phyloP scores from a whole-genome alignment of 2,329 filamentous ascomycete species.

The Beauveria sp. region DNA sequence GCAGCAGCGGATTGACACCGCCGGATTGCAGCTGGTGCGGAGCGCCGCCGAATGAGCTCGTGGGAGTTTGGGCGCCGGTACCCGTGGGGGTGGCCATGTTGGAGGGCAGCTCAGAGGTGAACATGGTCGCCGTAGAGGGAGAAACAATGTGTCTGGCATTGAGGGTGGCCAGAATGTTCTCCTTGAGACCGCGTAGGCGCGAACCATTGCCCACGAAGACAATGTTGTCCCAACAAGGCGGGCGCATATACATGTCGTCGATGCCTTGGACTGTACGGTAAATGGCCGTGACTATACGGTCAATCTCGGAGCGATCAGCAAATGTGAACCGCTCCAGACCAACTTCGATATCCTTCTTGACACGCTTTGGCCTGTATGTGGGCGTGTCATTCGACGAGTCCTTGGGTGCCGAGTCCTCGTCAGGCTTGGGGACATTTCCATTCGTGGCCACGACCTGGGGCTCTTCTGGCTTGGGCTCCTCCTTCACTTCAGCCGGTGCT shows the following conservation, averaged over 20 bases:
- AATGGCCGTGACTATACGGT: slow-evolving; percentile 75
- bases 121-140: slow-evolving; percentile 88
- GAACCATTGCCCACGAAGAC: slow-evolving; percentile 87
- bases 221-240: slow-evolving; percentile 83
- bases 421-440: slow-evolving; percentile 16
- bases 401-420: background rate
- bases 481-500: background rate
- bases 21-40: slow-evolving; percentile 45
- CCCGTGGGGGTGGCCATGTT: slow-evolving; percentile 86
- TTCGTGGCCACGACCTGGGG: slow-evolving; percentile 16
- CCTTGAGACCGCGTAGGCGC: slow-evolving; percentile 69
- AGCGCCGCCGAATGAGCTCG: slow-evolving; percentile 46
- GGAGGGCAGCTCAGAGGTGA: slow-evolving; percentile 92
- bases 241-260: slow-evolving; percentile 75
- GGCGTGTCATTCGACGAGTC: slow-evolving; percentile 21
- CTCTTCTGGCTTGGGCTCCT: slow-evolving; percentile 14
- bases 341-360: slow-evolving; percentile 64
- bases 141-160: slow-evolving; percentile 80
- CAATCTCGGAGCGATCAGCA: slow-evolving; percentile 63
- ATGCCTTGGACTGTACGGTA: slow-evolving; percentile 78
- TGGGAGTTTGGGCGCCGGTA: slow-evolving; percentile 87
- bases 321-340: slow-evolving; percentile 68
- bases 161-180: slow-evolving; percentile 76
- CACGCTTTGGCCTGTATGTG: slow-evolving; percentile 44
- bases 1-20: slow-evolving; percentile 80